A percentile compares a stretch with the other conserved stretches of the same genome.
Evolutionary conservation across 495 filamentous ascomycete genomes (phyloP).

Genomic region (Talaromyces adpressus): DNA sequence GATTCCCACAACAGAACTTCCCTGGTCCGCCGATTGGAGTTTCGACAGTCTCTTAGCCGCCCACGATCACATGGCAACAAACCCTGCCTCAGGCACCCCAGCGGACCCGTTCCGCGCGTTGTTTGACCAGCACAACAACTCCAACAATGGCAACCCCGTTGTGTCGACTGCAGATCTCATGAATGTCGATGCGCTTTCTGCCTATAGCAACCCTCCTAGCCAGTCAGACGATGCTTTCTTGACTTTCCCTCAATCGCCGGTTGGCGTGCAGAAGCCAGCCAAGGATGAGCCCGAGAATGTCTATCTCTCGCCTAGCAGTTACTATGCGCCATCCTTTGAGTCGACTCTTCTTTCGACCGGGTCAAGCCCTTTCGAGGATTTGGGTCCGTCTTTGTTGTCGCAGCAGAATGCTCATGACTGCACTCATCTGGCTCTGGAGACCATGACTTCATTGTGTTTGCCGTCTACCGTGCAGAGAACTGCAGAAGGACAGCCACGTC

Average conservation of each 20-base stretch:
- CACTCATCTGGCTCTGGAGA: constrained; percentile 7
- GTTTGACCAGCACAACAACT: not conserved
- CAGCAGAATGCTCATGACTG: constrained; percentile 8
- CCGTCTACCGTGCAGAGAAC: constrained; percentile 8
- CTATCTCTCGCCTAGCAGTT: constrained; percentile 10
- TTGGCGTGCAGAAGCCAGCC: not conserved
- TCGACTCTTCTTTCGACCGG: constrained; percentile 1
- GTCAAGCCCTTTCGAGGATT: constrained; percentile 3
- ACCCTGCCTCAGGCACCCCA: not conserved
- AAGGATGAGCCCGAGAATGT: constrained; percentile 7
- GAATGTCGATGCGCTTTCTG: not conserved
- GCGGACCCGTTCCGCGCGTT: not conserved
- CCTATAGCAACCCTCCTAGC: not conserved
- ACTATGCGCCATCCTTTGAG: constrained; percentile 7
- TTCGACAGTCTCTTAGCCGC: constrained; percentile 5
- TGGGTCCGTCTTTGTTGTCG: constrained; percentile 5
- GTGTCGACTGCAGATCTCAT: constrained; percentile 6
- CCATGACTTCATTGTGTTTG: constrained; percentile 1
- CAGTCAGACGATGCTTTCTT: constrained; percentile 7
- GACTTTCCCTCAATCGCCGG: not conserved
- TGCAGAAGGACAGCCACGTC: constrained; percentile 7
- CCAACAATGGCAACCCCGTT: not conserved
- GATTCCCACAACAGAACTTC: not conserved
- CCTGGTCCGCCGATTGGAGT: constrained; percentile 9
- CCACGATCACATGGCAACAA: not conserved